Conservation (phyloP, 495 filamentous ascomycete species). For the Daldinia loculata region DNA sequence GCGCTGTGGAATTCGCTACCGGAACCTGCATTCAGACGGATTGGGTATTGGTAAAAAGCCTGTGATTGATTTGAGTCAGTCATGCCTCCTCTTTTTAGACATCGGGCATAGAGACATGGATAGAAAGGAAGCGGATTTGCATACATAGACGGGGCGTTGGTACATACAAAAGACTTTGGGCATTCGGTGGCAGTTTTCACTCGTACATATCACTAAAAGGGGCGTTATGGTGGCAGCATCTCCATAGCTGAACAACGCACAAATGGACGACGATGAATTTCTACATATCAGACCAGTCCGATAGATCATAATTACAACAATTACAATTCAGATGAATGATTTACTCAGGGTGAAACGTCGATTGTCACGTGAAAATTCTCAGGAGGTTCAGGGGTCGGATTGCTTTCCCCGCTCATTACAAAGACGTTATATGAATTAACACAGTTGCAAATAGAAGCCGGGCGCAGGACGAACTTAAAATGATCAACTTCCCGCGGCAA, state of each 20-base stretch:
- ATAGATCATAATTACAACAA: background rate
- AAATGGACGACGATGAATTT: background rate
- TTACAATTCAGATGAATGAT: background rate
- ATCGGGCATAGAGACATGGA: background rate
- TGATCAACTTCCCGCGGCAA: background rate
- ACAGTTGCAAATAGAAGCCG: background rate
- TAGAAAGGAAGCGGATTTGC: background rate
- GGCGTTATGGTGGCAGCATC: background rate
- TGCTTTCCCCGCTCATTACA: conserved; percentile 1
- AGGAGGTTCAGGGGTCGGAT: background rate
- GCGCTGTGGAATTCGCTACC: conserved; percentile 47
- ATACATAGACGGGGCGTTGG: background rate
- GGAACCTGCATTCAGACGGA: conserved; percentile 49
- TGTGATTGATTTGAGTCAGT: conserved; percentile 2
- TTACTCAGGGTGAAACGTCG: background rate
- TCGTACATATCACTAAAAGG: background rate
- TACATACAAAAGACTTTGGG: background rate
- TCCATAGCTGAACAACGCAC: background rate
- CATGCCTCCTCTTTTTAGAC: background rate
- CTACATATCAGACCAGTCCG: background rate
- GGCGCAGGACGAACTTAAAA: background rate
- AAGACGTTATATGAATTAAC: background rate
- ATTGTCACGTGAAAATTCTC: conserved; percentile 1
- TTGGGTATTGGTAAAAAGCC: conserved; percentile 35
- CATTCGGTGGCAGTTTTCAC: background rate